Conservation (phyloP, 345 rosid species). For the Heritiera fomes region DNA sequence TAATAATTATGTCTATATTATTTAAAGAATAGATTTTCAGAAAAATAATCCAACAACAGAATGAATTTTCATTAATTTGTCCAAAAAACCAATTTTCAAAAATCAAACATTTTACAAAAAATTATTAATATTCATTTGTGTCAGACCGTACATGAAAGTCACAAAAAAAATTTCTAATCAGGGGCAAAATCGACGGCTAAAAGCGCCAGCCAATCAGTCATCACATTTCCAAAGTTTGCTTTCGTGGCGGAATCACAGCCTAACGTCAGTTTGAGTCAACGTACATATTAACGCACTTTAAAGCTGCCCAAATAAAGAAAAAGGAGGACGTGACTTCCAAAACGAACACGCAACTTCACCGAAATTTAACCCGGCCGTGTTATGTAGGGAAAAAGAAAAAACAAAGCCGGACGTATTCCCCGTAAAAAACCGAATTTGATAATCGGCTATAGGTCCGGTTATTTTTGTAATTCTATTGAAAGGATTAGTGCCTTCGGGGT, state of each 20-base stretch:
- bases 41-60: too few species aligned
- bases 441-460: slow-evolving; percentile 73
- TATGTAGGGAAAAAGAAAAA: too few species aligned
- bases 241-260: slow-evolving; percentile 7
- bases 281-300: not conserved
- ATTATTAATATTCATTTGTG: not conserved
- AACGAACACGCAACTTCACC: slow-evolving; percentile 37
- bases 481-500: slow-evolving; percentile 23
- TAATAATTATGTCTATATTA: too few species aligned
- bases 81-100: too few species aligned
- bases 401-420: slow-evolving; percentile 59
- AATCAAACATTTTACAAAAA: too few species aligned
- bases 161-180: not conserved
- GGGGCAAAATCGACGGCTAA: not conserved
- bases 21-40: too few species aligned
- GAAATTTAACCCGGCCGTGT: slow-evolving; percentile 74
- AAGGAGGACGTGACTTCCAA: not conserved
- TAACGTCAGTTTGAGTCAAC: not conserved
- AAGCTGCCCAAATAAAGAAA: not conserved
- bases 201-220: not conserved
- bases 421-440: slow-evolving; percentile 61
- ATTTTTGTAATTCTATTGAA: slow-evolving; percentile 29
- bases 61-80: too few species aligned
- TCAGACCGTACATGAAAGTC: not conserved
- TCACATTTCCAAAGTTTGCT: not conserved